Evolutionary conservation across 345 rosid species (phyloP).

Genomic region (Lepidium sativum): DNA sequence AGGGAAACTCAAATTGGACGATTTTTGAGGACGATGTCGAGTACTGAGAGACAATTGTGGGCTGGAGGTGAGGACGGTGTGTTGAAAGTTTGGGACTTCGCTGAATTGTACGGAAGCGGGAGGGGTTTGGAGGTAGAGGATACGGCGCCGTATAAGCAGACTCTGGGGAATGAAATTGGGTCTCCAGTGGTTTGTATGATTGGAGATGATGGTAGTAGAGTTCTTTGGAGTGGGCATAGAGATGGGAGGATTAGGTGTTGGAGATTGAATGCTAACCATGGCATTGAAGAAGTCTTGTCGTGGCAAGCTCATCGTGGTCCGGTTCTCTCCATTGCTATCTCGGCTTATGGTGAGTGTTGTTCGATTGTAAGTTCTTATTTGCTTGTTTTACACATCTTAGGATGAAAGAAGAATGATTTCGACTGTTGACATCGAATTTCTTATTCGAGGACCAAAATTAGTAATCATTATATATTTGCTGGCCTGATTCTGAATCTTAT

Average conservation of each 20-base stretch:
- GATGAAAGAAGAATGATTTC: background rate
- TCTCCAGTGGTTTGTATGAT: conserved; percentile 66
- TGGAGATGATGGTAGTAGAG: conserved; percentile 52
- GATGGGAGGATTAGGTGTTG: conserved; percentile 81
- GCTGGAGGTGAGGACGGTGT: conserved; percentile 74
- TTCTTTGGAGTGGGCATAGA: conserved; percentile 88
- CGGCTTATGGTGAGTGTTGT: conserved; percentile 52
- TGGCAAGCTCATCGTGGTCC: conserved; percentile 96
- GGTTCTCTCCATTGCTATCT: conserved; percentile 55
- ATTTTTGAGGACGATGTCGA: conserved; percentile 57
- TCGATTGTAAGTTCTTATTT: background rate
- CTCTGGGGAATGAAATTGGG: conserved; percentile 28
- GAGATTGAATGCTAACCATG: conserved; percentile 35
- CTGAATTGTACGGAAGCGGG: conserved; percentile 45
- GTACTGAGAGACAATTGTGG: conserved; percentile 68
- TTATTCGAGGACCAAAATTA: background rate
- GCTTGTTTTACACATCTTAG: background rate
- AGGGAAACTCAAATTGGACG: conserved; percentile 74
- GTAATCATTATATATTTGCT: background rate
- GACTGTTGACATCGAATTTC: background rate
- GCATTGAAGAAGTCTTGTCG: conserved; percentile 52
- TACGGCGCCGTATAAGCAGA: conserved; percentile 76
- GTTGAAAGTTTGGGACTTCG: conserved; percentile 63
- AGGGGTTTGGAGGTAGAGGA: conserved; percentile 40
- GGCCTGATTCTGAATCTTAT: background rate